A percentile compares a stretch with the other conserved stretches of the same genome.
Conservation (phyloP, 352 stramenopile species). For the Phytophthora europaea region DNA sequence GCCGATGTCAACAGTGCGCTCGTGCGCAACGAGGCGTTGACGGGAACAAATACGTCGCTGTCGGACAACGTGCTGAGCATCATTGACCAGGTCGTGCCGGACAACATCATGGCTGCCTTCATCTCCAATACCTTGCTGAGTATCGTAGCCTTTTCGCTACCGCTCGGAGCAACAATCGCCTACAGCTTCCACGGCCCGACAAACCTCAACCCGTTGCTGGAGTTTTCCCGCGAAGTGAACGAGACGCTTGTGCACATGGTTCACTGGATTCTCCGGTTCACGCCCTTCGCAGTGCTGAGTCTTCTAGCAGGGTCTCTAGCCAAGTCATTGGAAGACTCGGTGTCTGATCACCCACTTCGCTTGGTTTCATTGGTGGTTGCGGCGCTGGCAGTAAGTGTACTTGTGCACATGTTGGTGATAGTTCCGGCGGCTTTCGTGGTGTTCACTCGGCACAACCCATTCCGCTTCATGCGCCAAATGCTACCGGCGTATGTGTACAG, state of each 20-base stretch:
- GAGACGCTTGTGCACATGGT: conserved; percentile 83
- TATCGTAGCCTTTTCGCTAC: conserved; percentile 79
- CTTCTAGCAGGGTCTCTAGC: conserved; percentile 75
- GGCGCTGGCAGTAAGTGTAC: conserved; percentile 49
- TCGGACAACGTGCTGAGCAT: conserved; percentile 76
- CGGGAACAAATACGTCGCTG: conserved; percentile 53
- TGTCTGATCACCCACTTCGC: conserved; percentile 55
- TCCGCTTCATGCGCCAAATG: conserved; percentile 77
- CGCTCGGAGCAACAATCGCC: conserved; percentile 68
- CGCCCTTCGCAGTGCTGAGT: conserved; percentile 76
- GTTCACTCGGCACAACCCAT: conserved; percentile 76
- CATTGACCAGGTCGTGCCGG: conserved; percentile 69
- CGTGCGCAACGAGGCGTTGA: conserved; percentile 49
- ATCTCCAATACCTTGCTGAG: conserved; percentile 71
- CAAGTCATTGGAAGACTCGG: conserved; percentile 45
- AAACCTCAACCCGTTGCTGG: conserved; percentile 79
- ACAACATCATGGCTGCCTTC: conserved; percentile 82
- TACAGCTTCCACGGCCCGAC: conserved; percentile 78
- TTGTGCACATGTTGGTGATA: conserved; percentile 75
- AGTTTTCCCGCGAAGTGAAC: conserved; percentile 85
- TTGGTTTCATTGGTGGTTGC: conserved; percentile 57
- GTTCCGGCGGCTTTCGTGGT: conserved; percentile 66
- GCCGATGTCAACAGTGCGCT: conserved; percentile 71
- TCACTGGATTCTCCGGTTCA: conserved; percentile 80
- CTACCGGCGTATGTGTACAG: conserved; percentile 76